A percentile compares a stretch with the other conserved stretches of the same genome.
phyloP scores from a whole-genome alignment of 768 basidiomycete genomes.

The Pleurotus pulmonarius region DNA sequence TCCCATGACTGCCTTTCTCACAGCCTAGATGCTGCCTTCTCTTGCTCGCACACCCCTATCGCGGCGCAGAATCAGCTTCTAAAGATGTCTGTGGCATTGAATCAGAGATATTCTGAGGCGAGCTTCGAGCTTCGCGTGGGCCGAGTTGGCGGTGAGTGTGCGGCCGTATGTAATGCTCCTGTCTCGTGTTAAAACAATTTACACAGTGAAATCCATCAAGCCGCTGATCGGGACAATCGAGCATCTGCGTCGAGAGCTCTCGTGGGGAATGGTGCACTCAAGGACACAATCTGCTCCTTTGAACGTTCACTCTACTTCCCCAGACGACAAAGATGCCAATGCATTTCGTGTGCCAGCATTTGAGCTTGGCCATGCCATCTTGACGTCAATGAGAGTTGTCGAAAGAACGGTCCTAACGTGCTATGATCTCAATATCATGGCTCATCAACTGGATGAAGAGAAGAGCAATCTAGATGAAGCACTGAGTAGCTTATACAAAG shows the following conservation, averaged over 20 bases:
- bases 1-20: constrained; percentile 29
- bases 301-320: background rate
- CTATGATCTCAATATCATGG: constrained; percentile 16
- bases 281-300: constrained; percentile 19
- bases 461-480: constrained; percentile 12
- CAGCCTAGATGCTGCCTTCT: constrained; percentile 24
- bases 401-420: constrained; percentile 27
- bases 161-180: background rate
- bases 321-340: constrained; percentile 12
- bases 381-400: constrained; percentile 29
- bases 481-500: constrained; percentile 17
- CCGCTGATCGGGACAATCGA: constrained; percentile 41
- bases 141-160: constrained; percentile 34
- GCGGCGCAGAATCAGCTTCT: constrained; percentile 24
- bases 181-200: constrained; percentile 8
- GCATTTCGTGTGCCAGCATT: constrained; percentile 23
- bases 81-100: constrained; percentile 31
- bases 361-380: constrained; percentile 30
- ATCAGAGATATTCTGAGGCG: constrained; percentile 39
- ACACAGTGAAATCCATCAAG: constrained; percentile 35
- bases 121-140: constrained; percentile 43
- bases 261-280: constrained; percentile 33
- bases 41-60: constrained; percentile 11
- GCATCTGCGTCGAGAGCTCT: constrained; percentile 41
- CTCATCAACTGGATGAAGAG: constrained; percentile 8